A percentile compares a stretch with the other conserved stretches of the same genome.
These are phyloP conservation scores for Beauveria bassiana DNA, from an alignment of 2,329 filamentous ascomycete species.

Conservation along the genomic window DNA sequence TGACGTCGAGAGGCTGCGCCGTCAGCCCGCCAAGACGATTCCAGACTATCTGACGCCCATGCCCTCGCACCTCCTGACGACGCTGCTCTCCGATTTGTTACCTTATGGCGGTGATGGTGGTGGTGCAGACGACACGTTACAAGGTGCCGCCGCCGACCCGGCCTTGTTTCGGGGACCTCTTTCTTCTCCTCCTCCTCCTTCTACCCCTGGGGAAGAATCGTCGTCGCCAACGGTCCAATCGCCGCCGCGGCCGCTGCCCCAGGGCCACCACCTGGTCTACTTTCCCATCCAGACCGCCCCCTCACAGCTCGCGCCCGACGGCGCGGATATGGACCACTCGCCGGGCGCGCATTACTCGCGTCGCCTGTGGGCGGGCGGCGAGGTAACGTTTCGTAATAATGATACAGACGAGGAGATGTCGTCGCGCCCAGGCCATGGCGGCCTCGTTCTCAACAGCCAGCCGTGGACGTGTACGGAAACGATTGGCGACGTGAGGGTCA, in stretches of 20 bases:
- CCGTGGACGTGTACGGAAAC: constrained; percentile 37
- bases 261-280: constrained; percentile 77
- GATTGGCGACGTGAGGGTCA: constrained; percentile 31
- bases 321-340: constrained; percentile 72
- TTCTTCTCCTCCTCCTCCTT: too few species aligned
- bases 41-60: constrained; percentile 46
- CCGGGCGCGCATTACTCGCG: constrained; percentile 65
- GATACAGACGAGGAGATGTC: constrained; percentile 13
- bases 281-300: constrained; percentile 65
- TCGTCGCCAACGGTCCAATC: constrained; percentile 15
- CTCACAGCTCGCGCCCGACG: constrained; percentile 64
- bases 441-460: constrained; percentile 31
- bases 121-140: neutral
- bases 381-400: constrained; percentile 43
- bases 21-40: constrained; percentile 27
- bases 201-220: neutral
- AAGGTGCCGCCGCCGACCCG: neutral
- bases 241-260: constrained; percentile 39
- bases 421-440: constrained; percentile 17
- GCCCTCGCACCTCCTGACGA: constrained; percentile 56
- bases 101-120: neutral
- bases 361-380: constrained; percentile 85
- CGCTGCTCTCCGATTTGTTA: constrained; percentile 48
- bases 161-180: neutral
- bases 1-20: constrained; percentile 18